Conservation (phyloP, 768 basidiomycete species). For the Nidularia sp. region DNA sequence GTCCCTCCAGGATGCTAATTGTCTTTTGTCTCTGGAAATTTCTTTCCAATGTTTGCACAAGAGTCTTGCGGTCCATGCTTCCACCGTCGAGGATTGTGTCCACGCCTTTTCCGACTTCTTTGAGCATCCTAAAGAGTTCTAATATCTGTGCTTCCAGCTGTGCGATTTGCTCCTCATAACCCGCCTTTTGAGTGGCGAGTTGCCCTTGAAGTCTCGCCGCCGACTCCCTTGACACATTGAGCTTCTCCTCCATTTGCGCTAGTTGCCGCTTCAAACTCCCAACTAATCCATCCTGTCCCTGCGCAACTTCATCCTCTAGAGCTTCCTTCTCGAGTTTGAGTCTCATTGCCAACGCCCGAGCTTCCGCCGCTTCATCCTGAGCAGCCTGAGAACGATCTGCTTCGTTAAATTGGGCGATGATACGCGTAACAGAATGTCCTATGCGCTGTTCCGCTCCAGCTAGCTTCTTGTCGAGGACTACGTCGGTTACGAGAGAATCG, state of each 20-base stretch:
- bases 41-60: constrained; percentile 77
- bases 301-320: constrained; percentile 77
- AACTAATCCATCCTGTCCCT: constrained; percentile 80
- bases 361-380: constrained; percentile 71
- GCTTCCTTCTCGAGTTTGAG: constrained; percentile 79
- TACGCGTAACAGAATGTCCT: constrained; percentile 83
- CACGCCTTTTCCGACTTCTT: constrained; percentile 74
- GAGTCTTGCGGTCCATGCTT: constrained; percentile 73
- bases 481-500: constrained; percentile 83
- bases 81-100: constrained; percentile 69
- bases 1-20: constrained; percentile 81
- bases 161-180: constrained; percentile 81
- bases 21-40: constrained; percentile 83
- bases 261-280: constrained; percentile 76
- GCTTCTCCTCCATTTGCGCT: constrained; percentile 68
- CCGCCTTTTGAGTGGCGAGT: constrained; percentile 68
- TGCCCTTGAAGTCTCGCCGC: constrained; percentile 73
- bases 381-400: constrained; percentile 78
- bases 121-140: constrained; percentile 92
- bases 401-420: constrained; percentile 89
- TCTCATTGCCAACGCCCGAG: constrained; percentile 57
- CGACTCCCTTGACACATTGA: constrained; percentile 75
- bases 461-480: constrained; percentile 90
- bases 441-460: constrained; percentile 80
- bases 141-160: constrained; percentile 91